These are phyloP conservation scores for Lyophyllum semitale DNA, from an alignment of 768 basidiomycete genomes.

Conservation along the genomic window DNA sequence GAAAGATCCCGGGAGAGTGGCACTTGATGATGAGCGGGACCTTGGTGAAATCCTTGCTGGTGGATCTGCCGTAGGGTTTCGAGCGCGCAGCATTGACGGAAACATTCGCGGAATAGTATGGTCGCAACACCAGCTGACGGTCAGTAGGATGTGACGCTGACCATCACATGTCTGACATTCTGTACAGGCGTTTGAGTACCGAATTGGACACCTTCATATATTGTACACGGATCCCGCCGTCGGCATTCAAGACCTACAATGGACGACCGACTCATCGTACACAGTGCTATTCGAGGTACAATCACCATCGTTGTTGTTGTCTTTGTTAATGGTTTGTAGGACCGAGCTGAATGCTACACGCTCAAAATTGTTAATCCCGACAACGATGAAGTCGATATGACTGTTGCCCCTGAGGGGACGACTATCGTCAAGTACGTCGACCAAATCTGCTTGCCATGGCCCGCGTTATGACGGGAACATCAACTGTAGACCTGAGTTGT, in stretches of 20 bases:
- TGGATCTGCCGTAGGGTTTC: conserved; percentile 26
- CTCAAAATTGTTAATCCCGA: conserved; percentile 36
- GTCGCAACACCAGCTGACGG: conserved; percentile 44
- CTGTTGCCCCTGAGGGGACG: neutral
- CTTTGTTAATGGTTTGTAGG: conserved; percentile 27
- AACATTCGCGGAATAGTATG: conserved; percentile 46
- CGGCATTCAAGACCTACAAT: conserved; percentile 33
- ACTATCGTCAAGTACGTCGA: conserved; percentile 10
- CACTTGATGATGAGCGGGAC: conserved; percentile 31
- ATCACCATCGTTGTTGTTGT: neutral
- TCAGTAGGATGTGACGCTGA: conserved; percentile 22
- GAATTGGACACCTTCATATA: conserved; percentile 24
- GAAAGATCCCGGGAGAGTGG: conserved; percentile 26
- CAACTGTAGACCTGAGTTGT: conserved; percentile 10
- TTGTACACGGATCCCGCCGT: conserved; percentile 28
- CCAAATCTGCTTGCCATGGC: neutral
- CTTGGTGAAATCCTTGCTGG: conserved; percentile 33
- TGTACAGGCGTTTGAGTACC: conserved; percentile 41
- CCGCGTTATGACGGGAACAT: neutral
- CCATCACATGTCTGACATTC: neutral
- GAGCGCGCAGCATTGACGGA: conserved; percentile 24
- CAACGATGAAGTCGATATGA: conserved; percentile 26
- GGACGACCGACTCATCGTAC: conserved; percentile 41
- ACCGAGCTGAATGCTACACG: conserved; percentile 38
- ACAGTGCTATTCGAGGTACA: conserved; percentile 41